phyloP scores from a whole-genome alignment of 1,139 yeast species.

The Entelexis paramagnoliae region DNA sequence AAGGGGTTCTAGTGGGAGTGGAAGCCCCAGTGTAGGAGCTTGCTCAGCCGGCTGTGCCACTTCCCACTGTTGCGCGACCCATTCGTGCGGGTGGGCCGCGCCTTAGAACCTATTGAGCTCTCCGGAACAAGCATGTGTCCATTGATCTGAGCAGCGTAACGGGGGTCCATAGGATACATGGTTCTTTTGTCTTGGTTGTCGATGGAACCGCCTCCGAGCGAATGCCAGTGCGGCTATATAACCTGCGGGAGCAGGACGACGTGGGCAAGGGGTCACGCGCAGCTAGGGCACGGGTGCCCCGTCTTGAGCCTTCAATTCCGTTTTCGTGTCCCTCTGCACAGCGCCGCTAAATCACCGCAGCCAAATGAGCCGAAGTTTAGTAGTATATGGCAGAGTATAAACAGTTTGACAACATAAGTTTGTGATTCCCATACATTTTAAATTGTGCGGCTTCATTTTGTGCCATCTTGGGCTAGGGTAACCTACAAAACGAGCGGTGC shows the following conservation, averaged over 20 bases:
- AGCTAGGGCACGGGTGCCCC: neutral
- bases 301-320: neutral
- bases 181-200: neutral
- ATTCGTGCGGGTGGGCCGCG: neutral
- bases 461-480: neutral
- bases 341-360: neutral
- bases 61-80: neutral
- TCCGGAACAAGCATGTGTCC: neutral
- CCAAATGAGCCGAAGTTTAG: slow-evolving; percentile 1
- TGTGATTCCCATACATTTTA: neutral
- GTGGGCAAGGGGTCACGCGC: neutral
- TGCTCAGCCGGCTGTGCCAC: neutral
- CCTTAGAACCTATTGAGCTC: neutral
- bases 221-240: neutral
- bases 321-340: neutral
- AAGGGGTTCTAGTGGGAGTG: neutral
- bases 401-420: slow-evolving; percentile 3
- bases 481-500: neutral
- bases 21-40: neutral
- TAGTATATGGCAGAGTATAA: slow-evolving; percentile 1
- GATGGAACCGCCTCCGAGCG: neutral
- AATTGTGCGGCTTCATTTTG: neutral
- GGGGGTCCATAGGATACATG: slow-evolving; percentile 8
- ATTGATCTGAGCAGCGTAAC: slow-evolving; percentile 2
- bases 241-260: neutral